Percentiles rank a stretch among this genome's conserved stretches.
Conservation (phyloP, 441 rosid genomes). For the Erysimum cheiri region DNA sequence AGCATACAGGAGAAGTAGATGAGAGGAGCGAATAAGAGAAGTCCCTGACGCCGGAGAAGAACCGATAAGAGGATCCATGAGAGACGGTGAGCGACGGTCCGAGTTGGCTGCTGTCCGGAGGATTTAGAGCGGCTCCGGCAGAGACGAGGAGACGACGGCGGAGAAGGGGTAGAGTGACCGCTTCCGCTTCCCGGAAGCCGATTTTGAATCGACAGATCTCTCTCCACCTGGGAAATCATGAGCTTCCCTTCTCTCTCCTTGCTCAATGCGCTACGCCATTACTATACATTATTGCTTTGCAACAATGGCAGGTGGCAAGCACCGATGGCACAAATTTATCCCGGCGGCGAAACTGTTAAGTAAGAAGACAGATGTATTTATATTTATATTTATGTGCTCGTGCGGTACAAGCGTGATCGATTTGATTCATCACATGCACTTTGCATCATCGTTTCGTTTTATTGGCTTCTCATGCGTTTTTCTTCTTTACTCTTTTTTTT, state of each 20-base stretch:
- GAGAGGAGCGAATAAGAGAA: conserved; percentile 88
- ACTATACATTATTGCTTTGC: conserved; percentile 23
- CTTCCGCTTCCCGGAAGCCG: conserved; percentile 80
- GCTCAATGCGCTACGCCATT: conserved; percentile 32
- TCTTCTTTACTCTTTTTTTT: no score
- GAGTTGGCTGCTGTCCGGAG: conserved; percentile 52
- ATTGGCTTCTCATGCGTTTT: conserved; percentile 2
- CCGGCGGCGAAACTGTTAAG: conserved; percentile 34
- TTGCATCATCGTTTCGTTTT: background rate
- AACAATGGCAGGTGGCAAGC: conserved; percentile 32
- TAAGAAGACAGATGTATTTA: background rate
- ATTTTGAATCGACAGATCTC: conserved; percentile 47
- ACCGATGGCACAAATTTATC: conserved; percentile 1
- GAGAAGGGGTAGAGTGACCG: conserved; percentile 88
- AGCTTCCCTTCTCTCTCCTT: conserved; percentile 6
- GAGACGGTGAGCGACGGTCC: conserved; percentile 73
- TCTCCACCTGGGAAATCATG: conserved; percentile 28
- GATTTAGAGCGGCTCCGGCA: conserved; percentile 66
- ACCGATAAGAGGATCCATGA: conserved; percentile 82
- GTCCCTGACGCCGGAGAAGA: conserved; percentile 90
- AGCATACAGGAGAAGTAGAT: conserved; percentile 90
- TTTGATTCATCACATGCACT: conserved; percentile 25
- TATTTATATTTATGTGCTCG: conserved; percentile 16
- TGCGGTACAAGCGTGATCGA: conserved; percentile 29
- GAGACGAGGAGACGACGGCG: conserved; percentile 93